Percentiles rank a stretch among this genome's conserved stretches.
Evolutionary conservation across 2,329 filamentous ascomycete genomes (phyloP).

Genomic region (Ophiostoma ips): DNA sequence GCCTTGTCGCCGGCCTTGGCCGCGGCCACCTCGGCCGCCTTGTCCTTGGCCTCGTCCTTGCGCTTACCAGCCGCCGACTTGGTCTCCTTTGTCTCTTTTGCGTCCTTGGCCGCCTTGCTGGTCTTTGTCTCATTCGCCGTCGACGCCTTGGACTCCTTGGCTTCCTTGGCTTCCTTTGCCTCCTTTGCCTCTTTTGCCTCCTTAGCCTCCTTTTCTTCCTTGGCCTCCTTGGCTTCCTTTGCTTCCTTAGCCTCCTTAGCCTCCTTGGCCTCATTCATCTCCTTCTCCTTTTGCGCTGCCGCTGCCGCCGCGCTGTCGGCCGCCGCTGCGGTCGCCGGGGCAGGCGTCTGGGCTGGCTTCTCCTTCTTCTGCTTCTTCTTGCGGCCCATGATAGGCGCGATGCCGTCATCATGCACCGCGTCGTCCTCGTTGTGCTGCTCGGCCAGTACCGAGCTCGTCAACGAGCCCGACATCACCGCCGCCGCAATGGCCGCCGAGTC

Average conservation of each 20-base stretch:
- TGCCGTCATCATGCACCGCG: conserved; percentile 18
- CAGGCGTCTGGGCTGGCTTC: conserved; percentile 25
- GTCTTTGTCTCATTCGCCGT: conserved; percentile 11
- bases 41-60: conserved; percentile 5
- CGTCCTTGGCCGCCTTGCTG: background rate
- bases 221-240: conserved; percentile 2
- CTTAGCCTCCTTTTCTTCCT: conserved; percentile 13
- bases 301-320: background rate
- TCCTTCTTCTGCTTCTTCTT: conserved; percentile 82
- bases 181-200: background rate
- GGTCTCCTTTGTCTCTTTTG: conserved; percentile 1
- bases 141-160: conserved; percentile 10
- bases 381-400: conserved; percentile 61
- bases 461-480: background rate
- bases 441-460: conserved; percentile 28
- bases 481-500: conserved; percentile 37
- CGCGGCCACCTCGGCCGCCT: background rate
- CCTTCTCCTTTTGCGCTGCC: background rate
- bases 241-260: background rate
- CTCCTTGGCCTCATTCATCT: background rate
- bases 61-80: background rate
- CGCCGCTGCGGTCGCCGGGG: background rate
- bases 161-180: background rate
- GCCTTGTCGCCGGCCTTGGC: conserved; percentile 2
- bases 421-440: conserved; percentile 31